These are phyloP conservation scores for Alternaria angustiovoidea DNA, from an alignment of 2,329 filamentous ascomycete genomes.

Conservation along the genomic window DNA sequence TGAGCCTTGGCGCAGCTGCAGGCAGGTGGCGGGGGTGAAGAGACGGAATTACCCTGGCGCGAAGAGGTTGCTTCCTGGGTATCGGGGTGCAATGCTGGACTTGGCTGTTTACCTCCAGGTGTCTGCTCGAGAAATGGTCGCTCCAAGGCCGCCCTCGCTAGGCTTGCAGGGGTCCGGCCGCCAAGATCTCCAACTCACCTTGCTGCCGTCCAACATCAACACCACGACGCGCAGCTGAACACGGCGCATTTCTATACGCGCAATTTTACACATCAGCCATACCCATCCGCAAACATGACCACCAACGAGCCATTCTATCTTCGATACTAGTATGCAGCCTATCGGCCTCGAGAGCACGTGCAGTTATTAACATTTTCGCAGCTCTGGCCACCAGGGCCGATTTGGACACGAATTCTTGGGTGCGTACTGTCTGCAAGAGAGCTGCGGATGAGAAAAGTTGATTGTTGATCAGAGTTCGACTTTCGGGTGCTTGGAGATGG, in stretches of 20 bases:
- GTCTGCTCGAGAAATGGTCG: slow-evolving; percentile 48
- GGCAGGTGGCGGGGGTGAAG: slow-evolving; percentile 15
- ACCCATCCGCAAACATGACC: slow-evolving; percentile 55
- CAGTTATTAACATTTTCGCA: slow-evolving; percentile 53
- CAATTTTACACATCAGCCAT: not conserved
- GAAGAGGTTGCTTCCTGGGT: slow-evolving; percentile 26
- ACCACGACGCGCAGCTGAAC: slow-evolving; percentile 11
- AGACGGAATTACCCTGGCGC: slow-evolving; percentile 28
- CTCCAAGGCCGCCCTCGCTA: slow-evolving; percentile 31
- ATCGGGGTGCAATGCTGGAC: slow-evolving; percentile 31
- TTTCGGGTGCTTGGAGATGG: slow-evolving; percentile 93
- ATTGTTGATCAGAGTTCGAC: slow-evolving; percentile 79
- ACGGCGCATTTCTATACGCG: not conserved
- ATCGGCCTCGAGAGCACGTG: slow-evolving; percentile 19
- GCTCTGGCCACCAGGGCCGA: slow-evolving; percentile 95
- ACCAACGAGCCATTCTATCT: slow-evolving; percentile 89
- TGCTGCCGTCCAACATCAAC: slow-evolving; percentile 14
- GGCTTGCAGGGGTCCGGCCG: slow-evolving; percentile 32
- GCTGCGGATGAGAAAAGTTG: slow-evolving; percentile 7
- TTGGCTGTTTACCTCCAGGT: slow-evolving; percentile 45
- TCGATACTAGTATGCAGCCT: slow-evolving; percentile 84
- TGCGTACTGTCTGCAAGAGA: slow-evolving; percentile 53
- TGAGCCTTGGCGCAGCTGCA: slow-evolving; percentile 23
- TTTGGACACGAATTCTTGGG: slow-evolving; percentile 98
- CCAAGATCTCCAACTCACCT: slow-evolving; percentile 33